These are phyloP conservation scores for Cladophialophora chaetospira DNA, from an alignment of 2,329 filamentous ascomycete species.

Conservation along the genomic window DNA sequence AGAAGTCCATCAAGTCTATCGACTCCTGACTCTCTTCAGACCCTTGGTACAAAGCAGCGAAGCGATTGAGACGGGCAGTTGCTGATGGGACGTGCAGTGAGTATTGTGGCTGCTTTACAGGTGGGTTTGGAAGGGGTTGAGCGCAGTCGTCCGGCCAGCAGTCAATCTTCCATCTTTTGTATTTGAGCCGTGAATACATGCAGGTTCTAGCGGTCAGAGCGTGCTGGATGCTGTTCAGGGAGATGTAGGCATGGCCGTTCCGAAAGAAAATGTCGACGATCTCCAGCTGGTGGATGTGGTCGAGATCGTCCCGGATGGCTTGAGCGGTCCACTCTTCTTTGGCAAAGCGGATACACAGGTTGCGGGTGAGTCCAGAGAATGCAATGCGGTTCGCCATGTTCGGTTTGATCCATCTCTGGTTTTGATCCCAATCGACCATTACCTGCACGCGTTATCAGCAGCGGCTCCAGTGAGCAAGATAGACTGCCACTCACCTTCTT, in stretches of 20 bases:
- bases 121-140: slow-evolving; percentile 52
- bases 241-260: slow-evolving; percentile 65
- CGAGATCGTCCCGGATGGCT: slow-evolving; percentile 69
- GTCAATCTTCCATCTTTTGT: slow-evolving; percentile 70
- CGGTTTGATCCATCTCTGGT: slow-evolving; percentile 66
- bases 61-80: slow-evolving; percentile 56
- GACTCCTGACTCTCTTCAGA: slow-evolving; percentile 2
- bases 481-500: slow-evolving; percentile 64
- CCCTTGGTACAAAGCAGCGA: slow-evolving; percentile 60
- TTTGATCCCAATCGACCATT: slow-evolving; percentile 68
- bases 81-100: slow-evolving; percentile 16
- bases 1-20: neutral
- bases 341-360: slow-evolving; percentile 67
- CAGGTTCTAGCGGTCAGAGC: slow-evolving; percentile 75
- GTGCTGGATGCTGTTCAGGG: slow-evolving; percentile 75
- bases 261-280: slow-evolving; percentile 67
- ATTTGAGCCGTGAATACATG: slow-evolving; percentile 69
- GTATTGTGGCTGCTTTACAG: slow-evolving; percentile 37
- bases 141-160: slow-evolving; percentile 75
- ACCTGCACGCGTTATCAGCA: slow-evolving; percentile 53
- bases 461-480: neutral
- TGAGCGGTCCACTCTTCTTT: slow-evolving; percentile 62
- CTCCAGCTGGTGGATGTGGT: slow-evolving; percentile 78
- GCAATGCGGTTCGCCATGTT: slow-evolving; percentile 62
- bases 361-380: slow-evolving; percentile 67